A percentile compares a stretch with the other conserved stretches of the same genome.
These are phyloP conservation scores for Tylopilus sp. DNA, from an alignment of 1,284 basidiomycete species.

Conservation along the genomic window DNA sequence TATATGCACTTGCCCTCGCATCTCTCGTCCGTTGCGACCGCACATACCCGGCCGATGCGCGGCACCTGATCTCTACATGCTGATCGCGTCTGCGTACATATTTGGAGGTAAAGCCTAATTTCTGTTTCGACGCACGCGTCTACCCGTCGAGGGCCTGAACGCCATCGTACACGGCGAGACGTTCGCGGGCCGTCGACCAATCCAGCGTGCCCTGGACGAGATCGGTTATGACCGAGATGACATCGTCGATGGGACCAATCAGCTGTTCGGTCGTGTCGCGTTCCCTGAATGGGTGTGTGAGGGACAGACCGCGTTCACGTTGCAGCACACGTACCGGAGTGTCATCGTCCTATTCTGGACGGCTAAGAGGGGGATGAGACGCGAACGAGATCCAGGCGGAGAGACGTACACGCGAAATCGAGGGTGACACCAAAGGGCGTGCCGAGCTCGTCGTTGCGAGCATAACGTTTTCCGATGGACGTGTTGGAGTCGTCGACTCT, in stretches of 20 bases:
- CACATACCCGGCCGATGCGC: too few species aligned
- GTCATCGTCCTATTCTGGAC: slow-evolving; percentile 87
- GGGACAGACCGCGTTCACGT: not conserved
- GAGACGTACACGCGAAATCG: slow-evolving; percentile 88
- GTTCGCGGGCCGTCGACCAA: slow-evolving; percentile 76
- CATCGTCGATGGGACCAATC: slow-evolving; percentile 91
- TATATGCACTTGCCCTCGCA: too few species aligned
- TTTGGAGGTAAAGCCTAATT: too few species aligned
- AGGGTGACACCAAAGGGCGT: slow-evolving; percentile 96
- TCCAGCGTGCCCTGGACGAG: slow-evolving; percentile 71
- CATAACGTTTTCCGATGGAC: slow-evolving; percentile 95
- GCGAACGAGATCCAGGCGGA: not conserved
- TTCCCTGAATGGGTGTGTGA: slow-evolving; percentile 55
- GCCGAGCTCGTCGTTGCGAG: slow-evolving; percentile 97
- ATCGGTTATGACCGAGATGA: slow-evolving; percentile 76
- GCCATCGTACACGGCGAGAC: slow-evolving; percentile 82
- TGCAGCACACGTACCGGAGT: slow-evolving; percentile 56
- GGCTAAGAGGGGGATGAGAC: slow-evolving; percentile 41
- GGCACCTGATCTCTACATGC: too few species aligned
- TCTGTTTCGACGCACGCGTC: too few species aligned
- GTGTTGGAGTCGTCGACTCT: slow-evolving; percentile 95
- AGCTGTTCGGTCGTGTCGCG: slow-evolving; percentile 93
- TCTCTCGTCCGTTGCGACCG: too few species aligned
- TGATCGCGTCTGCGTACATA: too few species aligned
- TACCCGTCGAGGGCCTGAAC: slow-evolving; percentile 72